Percentiles rank a stretch among this genome's conserved stretches.
These are phyloP conservation scores for Daedaleopsis sinensis DNA, from an alignment of 768 basidiomycete genomes.

Conservation along the genomic window DNA sequence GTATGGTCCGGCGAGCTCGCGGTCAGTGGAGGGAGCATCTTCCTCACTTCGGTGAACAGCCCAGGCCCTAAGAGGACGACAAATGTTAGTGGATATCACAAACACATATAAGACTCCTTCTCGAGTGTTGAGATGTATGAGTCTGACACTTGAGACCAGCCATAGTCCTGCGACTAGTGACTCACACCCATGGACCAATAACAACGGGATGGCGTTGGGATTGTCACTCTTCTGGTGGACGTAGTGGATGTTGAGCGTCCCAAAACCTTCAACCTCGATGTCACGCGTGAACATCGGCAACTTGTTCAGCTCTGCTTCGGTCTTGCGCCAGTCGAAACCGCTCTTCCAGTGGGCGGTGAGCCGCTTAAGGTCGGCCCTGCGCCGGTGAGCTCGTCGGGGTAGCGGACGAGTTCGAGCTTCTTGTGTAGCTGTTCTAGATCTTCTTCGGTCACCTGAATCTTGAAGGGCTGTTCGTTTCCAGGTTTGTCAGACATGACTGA, in stretches of 20 bases:
- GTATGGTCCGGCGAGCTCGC: conserved; percentile 45
- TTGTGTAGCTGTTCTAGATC: conserved; percentile 24
- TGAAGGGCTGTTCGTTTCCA: conserved; percentile 26
- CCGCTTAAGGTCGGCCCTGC: conserved; percentile 45
- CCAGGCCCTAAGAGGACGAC: conserved; percentile 53
- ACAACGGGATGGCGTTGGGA: conserved; percentile 29
- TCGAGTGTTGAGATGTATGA: background rate
- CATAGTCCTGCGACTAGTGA: background rate
- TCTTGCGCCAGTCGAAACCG: conserved; percentile 57
- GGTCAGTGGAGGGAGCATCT: conserved; percentile 57
- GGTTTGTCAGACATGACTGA: background rate
- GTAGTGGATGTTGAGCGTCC: conserved; percentile 57
- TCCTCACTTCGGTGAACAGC: conserved; percentile 56
- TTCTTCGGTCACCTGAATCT: conserved; percentile 22
- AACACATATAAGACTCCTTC: no score
- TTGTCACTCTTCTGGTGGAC: conserved; percentile 48
- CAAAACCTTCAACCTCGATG: conserved; percentile 51
- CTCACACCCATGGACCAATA: conserved; percentile 65
- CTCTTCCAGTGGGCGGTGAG: conserved; percentile 53
- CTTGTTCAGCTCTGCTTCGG: conserved; percentile 55
- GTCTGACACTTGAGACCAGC: background rate
- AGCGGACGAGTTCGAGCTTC: conserved; percentile 30
- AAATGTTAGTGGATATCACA: no score
- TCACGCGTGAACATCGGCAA: conserved; percentile 61
- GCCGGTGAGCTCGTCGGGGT: conserved; percentile 32